phyloP scores from a whole-genome alignment of 163 green algal species.

The Scenedesmus sp. region DNA sequence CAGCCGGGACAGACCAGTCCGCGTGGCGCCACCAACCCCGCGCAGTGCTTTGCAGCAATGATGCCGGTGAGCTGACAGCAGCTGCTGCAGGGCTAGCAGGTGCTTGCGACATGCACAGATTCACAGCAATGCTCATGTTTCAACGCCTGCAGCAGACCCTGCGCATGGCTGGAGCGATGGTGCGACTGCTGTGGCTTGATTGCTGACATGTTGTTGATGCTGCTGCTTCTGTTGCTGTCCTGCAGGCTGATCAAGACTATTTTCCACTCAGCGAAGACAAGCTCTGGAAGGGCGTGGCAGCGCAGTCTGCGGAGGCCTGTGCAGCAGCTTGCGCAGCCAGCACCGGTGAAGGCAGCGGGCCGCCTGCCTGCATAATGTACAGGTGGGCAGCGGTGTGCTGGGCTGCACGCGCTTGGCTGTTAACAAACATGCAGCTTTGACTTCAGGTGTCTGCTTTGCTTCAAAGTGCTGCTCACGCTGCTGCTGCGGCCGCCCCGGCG shows the following conservation, averaged over 20 bases:
- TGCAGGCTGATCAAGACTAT: neutral
- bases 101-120: too few species aligned
- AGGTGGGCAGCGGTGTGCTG: neutral
- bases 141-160: too few species aligned
- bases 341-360: neutral
- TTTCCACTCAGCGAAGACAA: neutral
- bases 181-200: neutral
- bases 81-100: too few species aligned
- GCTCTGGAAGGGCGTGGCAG: neutral
- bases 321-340: neutral
- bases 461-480: neutral
- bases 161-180: too few species aligned
- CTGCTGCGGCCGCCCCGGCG: neutral
- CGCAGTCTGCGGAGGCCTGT: neutral
- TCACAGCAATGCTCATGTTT: neutral
- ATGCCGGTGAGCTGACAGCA: neutral
- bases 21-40: neutral
- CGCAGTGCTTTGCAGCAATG: conserved; percentile 2
- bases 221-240: neutral
- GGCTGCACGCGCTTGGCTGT: too few species aligned
- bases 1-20: neutral
- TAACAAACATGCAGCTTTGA: too few species aligned
- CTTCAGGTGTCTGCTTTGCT: neutral
- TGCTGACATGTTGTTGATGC: neutral
- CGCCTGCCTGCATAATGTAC: neutral